Evolutionary conservation across 2,329 filamentous ascomycete genomes (phyloP).

Genomic region (Colletotrichum coccodes): DNA sequence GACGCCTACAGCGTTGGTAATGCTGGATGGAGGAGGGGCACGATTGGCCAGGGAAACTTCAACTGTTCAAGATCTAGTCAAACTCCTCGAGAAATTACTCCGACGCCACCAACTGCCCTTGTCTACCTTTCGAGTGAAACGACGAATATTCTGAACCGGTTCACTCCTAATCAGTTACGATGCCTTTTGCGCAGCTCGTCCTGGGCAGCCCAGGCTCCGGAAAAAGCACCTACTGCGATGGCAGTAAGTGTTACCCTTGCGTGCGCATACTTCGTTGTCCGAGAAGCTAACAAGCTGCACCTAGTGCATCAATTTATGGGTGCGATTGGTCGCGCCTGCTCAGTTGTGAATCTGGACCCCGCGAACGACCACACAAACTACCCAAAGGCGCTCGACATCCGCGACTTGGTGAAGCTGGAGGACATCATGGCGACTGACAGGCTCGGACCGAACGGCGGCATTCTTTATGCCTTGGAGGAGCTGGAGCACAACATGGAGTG

Average conservation of each 20-base stretch:
- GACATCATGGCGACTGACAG: constrained; percentile 94
- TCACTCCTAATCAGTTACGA: constrained; percentile 38
- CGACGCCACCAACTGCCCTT: background rate
- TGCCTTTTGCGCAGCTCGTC: constrained; percentile 80
- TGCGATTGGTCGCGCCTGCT: constrained; percentile 94
- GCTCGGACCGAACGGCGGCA: constrained; percentile 90
- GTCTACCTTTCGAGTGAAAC: background rate
- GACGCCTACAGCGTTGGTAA: background rate
- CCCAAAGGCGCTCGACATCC: constrained; percentile 89
- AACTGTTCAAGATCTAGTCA: background rate
- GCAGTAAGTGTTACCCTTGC: constrained; percentile 66
- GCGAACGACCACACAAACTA: constrained; percentile 95
- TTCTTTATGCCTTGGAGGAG: constrained; percentile 94
- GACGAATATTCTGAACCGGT: background rate
- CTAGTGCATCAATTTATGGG: constrained; percentile 95
- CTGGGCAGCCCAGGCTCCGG: constrained; percentile 95
- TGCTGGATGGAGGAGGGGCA: constrained; percentile 30
- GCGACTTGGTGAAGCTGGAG: constrained; percentile 87
- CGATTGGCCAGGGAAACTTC: constrained; percentile 12
- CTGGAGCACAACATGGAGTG: constrained; percentile 94
- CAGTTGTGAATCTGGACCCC: constrained; percentile 95
- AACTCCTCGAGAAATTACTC: background rate
- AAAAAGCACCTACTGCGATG: constrained; percentile 98
- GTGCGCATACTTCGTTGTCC: constrained; percentile 7
- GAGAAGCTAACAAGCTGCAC: constrained; percentile 11